Percentiles rank a stretch among this genome's conserved stretches.
phyloP scores from a whole-genome alignment of 495 filamentous ascomycete species.

The Hypoxylon perforatum region DNA sequence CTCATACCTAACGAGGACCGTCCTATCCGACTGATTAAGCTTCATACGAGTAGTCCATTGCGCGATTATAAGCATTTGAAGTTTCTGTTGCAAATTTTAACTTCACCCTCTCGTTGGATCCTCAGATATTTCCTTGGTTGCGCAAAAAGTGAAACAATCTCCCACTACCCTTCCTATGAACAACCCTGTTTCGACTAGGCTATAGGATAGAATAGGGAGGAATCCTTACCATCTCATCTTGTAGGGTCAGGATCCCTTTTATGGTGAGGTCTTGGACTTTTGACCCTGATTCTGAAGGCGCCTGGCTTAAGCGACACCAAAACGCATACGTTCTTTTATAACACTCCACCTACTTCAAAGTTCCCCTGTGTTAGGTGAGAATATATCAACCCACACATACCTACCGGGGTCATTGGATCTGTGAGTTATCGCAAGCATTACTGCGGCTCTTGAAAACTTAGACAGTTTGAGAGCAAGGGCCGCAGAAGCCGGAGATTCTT shows the following conservation, averaged over 20 bases:
- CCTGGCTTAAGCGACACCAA: not conserved
- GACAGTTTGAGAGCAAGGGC: constrained; percentile 15
- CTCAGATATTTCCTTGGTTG: not conserved
- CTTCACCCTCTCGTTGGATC: not conserved
- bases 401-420: not conserved
- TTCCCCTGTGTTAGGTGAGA: not conserved
- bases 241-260: constrained; percentile 3
- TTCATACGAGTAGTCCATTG: not conserved
- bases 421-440: not conserved
- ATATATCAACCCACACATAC: not conserved
- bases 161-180: constrained; percentile 7
- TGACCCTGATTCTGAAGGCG: constrained; percentile 1
- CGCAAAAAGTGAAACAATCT: constrained; percentile 8
- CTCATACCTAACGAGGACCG: no score
- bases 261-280: constrained; percentile 4
- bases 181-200: not conserved
- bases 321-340: not conserved
- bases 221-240: constrained; percentile 6
- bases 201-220: not conserved
- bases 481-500: constrained; percentile 14
- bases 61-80: constrained; percentile 14
- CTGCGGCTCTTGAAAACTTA: constrained; percentile 8
- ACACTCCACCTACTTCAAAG: not conserved
- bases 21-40: constrained; percentile 3
- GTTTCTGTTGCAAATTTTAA: not conserved